Conservation (phyloP, 345 rosid species). For the Dovyalis caffra region DNA sequence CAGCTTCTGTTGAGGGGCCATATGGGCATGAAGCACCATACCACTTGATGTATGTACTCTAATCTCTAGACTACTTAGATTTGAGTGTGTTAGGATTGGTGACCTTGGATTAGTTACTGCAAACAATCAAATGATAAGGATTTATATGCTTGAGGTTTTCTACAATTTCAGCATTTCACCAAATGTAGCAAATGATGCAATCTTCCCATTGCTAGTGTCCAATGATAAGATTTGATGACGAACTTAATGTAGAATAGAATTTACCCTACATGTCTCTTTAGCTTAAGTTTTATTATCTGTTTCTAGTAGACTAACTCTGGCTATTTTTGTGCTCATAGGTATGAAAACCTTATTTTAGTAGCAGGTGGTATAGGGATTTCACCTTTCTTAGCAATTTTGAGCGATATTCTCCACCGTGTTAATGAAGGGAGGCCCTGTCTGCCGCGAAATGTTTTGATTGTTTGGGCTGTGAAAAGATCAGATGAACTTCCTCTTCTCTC, state of each 20-base stretch:
- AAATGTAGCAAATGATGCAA: too few species aligned
- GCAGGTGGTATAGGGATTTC: conserved; percentile 96
- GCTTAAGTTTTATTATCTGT: not conserved
- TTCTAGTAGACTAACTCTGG: not conserved
- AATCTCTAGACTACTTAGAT: not conserved
- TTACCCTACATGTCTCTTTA: not conserved
- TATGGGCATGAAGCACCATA: conserved; percentile 81
- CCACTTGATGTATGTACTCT: conserved; percentile 58
- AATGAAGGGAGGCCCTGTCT: conserved; percentile 65
- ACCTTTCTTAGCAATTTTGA: conserved; percentile 80
- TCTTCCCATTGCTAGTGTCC: too few species aligned
- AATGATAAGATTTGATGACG: not conserved
- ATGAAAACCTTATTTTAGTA: conserved; percentile 74
- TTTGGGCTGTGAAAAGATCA: conserved; percentile 82
- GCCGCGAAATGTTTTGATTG: conserved; percentile 59
- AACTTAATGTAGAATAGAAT: not conserved
- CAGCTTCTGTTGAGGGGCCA: conserved; percentile 87
- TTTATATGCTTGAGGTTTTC: not conserved
- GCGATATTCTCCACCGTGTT: conserved; percentile 68
- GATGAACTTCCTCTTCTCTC: conserved; percentile 76
- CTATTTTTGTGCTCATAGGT: conserved; percentile 42
- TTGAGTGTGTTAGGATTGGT: not conserved
- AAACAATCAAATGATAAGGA: not conserved
- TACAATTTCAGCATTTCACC: not conserved
- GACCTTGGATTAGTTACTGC: not conserved